Evolutionary conservation across 768 basidiomycete species (phyloP), one percentile per base, ranked within the genome.

Genomic region (Exidia glandulosa): DNA sequence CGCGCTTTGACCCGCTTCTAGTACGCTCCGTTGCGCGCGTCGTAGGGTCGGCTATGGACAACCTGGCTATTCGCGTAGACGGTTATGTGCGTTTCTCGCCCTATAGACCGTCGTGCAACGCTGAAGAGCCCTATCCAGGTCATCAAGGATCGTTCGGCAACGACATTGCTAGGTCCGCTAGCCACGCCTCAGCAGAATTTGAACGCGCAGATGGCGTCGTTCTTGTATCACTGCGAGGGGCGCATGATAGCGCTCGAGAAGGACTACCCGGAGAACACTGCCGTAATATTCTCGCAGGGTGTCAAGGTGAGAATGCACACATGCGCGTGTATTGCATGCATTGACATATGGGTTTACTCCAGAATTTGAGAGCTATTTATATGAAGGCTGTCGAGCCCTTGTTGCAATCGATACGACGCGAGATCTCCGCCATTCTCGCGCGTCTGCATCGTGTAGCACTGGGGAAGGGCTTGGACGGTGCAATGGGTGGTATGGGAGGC

Each of bases 1-100:
- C 92, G 14, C 80, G 86, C 62, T 96, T 95, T 68, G 96, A 99
- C 72, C 95, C 95, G 0, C 70, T 98, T 36, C 75, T 99, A 14
- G 83, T 91, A 12, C 81, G 79, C 61, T 78, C 84, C 5, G 85
- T 96, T 7, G 90, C 94, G 14, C 86, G 85, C 70, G 86, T 83
- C 67, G 84, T 81, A 0, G 78, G 78, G 10, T 74, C 79, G 2
- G 83, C 84, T 59, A 67, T 98, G 54, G 90, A 93, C n/a, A 78
- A 75, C 62, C 76, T 91, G 64, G 66, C 83, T 25, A 75, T 78
- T 5, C 79, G 86, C 60, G 71, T 82, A 1, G 93, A 96, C 36
- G 74, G 72, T 19, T 64, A 93, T 73, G 92, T 94, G 61, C 64
- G 88, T 72, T 2, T 16, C 31, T 10, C 13, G 36, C 10, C 25